Percentiles rank a stretch among this genome's conserved stretches.
These are phyloP conservation scores for Leccinellum luteum DNA, from an alignment of 768 basidiomycete genomes.

Conservation along the genomic window DNA sequence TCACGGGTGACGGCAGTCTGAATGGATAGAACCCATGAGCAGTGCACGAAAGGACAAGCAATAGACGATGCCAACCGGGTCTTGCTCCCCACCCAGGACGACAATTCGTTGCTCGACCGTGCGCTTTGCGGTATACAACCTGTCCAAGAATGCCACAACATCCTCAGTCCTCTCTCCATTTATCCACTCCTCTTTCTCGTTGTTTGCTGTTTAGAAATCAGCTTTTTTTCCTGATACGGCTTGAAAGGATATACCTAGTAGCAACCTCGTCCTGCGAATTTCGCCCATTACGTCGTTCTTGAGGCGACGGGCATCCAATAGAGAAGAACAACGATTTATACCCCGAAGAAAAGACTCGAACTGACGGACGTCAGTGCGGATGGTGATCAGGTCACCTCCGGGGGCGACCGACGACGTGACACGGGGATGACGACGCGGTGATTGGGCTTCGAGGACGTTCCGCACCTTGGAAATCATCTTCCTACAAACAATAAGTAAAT, in stretches of 20 bases:
- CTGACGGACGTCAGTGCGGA: constrained; percentile 74
- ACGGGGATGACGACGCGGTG: constrained; percentile 51
- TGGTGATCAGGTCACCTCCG: constrained; percentile 70
- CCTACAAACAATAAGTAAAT: constrained; percentile 36
- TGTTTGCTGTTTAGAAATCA: constrained; percentile 53
- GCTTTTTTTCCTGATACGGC: not conserved
- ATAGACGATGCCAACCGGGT: constrained; percentile 44
- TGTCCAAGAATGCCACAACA: constrained; percentile 81
- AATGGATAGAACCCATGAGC: constrained; percentile 3
- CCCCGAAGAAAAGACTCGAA: constrained; percentile 91
- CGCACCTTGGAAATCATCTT: constrained; percentile 86
- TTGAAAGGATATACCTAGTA: constrained; percentile 52
- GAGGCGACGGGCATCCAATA: constrained; percentile 84
- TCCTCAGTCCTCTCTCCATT: constrained; percentile 83
- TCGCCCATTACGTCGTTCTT: constrained; percentile 94
- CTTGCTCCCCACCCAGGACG: constrained; percentile 68
- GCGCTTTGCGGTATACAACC: constrained; percentile 85
- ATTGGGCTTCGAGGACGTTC: constrained; percentile 77
- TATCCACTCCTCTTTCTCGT: constrained; percentile 88
- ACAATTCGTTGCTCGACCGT: constrained; percentile 85
- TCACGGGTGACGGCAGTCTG: constrained; percentile 46
- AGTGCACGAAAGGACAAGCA: not conserved
- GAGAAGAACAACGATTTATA: constrained; percentile 75
- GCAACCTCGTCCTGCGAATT: constrained; percentile 72
- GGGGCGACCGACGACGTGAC: constrained; percentile 41